Conservation (phyloP, 2,329 filamentous ascomycete species). For the Penicillium sp. region DNA sequence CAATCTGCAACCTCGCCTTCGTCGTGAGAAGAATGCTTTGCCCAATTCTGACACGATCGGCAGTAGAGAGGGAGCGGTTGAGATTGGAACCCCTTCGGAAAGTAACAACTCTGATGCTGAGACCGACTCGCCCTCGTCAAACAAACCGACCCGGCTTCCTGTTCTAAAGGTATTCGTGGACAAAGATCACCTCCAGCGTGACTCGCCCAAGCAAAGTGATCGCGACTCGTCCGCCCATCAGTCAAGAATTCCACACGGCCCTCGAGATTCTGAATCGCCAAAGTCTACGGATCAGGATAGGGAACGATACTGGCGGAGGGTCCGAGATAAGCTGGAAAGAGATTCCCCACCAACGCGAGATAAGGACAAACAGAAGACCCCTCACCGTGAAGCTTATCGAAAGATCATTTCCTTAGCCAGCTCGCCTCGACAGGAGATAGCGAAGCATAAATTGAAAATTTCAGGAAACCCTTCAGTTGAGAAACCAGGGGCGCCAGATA, state of each 20-base stretch:
- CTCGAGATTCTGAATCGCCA: conserved; percentile 17
- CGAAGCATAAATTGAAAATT: conserved; percentile 28
- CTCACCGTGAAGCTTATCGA: conserved; percentile 26
- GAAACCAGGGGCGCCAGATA: conserved; percentile 27
- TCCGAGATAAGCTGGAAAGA: conserved; percentile 33
- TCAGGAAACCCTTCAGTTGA: conserved; percentile 14
- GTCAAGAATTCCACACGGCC: conserved; percentile 13
- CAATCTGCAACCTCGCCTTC: conserved; percentile 34
- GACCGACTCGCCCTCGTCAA: conserved; percentile 21
- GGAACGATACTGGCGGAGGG: conserved; percentile 36
- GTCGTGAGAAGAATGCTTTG: conserved; percentile 16
- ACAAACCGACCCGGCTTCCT: conserved; percentile 36
- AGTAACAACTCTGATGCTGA: conserved; percentile 12
- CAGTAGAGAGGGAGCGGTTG: conserved; percentile 7
- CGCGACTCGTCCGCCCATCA: conserved; percentile 5
- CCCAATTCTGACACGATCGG: conserved; percentile 26
- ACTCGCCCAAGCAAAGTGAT: conserved; percentile 18
- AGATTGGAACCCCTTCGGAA: conserved; percentile 14
- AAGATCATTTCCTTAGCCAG: conserved; percentile 30
- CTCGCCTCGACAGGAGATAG: conserved; percentile 26
- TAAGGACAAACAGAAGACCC: conserved; percentile 29
- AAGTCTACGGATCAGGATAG: conserved; percentile 27
- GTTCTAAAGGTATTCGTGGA: conserved; percentile 29
- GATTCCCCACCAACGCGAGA: conserved; percentile 26
- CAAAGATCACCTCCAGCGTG: conserved; percentile 20